Evolutionary conservation across 768 basidiomycete species (phyloP), one percentile per base, ranked within the genome.

Genomic region (Lactarius hengduanensis): DNA sequence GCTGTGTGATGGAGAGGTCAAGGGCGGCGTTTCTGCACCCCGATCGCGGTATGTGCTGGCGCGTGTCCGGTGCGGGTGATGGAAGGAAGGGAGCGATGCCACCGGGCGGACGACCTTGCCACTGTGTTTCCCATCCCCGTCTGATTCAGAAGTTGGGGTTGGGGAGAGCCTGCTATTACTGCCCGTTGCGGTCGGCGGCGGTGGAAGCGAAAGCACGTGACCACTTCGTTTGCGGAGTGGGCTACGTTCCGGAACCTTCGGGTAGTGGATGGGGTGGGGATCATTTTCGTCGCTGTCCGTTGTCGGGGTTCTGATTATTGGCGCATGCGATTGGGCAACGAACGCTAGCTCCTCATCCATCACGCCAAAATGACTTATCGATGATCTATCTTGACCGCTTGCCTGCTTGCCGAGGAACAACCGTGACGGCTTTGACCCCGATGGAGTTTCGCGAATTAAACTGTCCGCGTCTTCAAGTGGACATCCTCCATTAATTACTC

Each of bases 1-100:
- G 65, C 71, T 77, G 60, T 69, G 72, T 32, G 76, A 76, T 18
- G 73, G 65, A n/a, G 75, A 74, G 3, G 73, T 58, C 16, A 66
- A 54, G 11, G 57, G 61, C 10, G 65, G 57, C 53, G 65, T 66
- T 28, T 62, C 65, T 2, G 26, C 10, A 18, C 38, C n/a, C 20
- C 65, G 30, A 26, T 59, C 65, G 8, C 65, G 61, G 41, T 36
- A 57, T 7, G 20, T 59, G 32, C 13, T 54, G 9, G 20, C 2
- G n/a, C 61, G 47, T 36, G 45, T 26, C 9, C 64, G 64, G 22
- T 47, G 22, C 2, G 65, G 34, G 16, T 32, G 65, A 36, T 54
- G 65, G 38, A 62, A 62, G 1, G 65, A 66, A 16, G 65, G 63
- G 28, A 60, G 59, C n/a, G 53, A 66, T 58, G 36, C 8, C 36